Evolutionary conservation across 73 alveolate species (phyloP).

Genomic region (Stentor roeselii): DNA sequence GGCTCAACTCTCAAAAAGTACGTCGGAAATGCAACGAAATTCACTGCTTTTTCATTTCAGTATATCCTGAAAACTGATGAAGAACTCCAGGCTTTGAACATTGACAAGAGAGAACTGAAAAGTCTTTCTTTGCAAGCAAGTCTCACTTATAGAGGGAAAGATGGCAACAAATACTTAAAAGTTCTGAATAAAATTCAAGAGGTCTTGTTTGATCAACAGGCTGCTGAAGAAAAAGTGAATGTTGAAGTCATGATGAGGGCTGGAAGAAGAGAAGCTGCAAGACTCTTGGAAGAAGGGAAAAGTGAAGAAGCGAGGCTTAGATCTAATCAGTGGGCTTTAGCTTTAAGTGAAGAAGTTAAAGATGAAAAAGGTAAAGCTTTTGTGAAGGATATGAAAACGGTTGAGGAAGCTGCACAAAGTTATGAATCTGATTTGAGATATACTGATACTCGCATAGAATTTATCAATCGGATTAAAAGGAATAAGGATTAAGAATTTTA

Average conservation of each 20-base stretch:
- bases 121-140: conserved; percentile 69
- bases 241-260: conserved; percentile 63
- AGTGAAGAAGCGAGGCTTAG: conserved; percentile 58
- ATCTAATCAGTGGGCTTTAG: conserved; percentile 46
- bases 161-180: conserved; percentile 77
- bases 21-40: conserved; percentile 80
- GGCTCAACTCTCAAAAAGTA: conserved; percentile 49
- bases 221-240: conserved; percentile 62
- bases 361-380: no score
- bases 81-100: no score
- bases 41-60: conserved; percentile 76
- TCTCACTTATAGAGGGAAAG: conserved; percentile 52
- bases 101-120: conserved; percentile 51
- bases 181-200: conserved; percentile 54
- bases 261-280: conserved; percentile 78
- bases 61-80: no score
- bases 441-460: no score
- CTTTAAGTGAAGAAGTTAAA: no score
- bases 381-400: no score
- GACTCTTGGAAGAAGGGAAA: conserved; percentile 62
- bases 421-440: no score
- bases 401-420: no score
- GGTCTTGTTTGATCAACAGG: conserved; percentile 62
- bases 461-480: no score
- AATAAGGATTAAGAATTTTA: no score